Conservation (phyloP, 306 rosid species). For the Cajanus cajan region DNA sequence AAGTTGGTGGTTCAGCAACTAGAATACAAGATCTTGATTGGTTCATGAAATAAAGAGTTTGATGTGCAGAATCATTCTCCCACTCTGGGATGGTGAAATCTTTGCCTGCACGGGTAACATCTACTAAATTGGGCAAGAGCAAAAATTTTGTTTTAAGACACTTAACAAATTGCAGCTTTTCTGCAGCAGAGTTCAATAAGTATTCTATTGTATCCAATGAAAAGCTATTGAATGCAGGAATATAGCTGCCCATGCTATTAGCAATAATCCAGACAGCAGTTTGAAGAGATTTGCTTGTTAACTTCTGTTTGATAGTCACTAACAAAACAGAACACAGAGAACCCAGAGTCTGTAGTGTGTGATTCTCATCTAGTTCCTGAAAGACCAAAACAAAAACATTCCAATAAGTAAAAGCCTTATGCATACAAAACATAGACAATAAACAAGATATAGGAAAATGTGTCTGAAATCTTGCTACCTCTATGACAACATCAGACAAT, state of each 20-base stretch:
- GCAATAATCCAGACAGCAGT: slow-evolving; percentile 78
- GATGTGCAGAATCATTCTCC: slow-evolving; percentile 57
- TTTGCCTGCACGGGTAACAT: slow-evolving; percentile 62
- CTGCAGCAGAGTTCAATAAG: slow-evolving; percentile 64
- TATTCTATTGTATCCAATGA: slow-evolving; percentile 44
- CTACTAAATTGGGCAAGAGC: slow-evolving; percentile 77
- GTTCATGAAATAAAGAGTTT: slow-evolving; percentile 70
- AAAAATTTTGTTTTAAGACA: slow-evolving; percentile 70
- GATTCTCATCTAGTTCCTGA: slow-evolving; percentile 78
- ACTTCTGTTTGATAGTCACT: slow-evolving; percentile 63
- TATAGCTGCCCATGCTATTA: slow-evolving; percentile 63
- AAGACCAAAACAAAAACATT: slow-evolving; percentile 38
- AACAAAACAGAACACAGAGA: slow-evolving; percentile 56
- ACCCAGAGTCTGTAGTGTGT: slow-evolving; percentile 55
- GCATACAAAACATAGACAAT: background rate
- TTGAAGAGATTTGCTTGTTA: slow-evolving; percentile 75
- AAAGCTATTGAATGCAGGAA: slow-evolving; percentile 57
- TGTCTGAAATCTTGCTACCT: slow-evolving; percentile 56
- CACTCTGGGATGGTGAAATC: slow-evolving; percentile 74
- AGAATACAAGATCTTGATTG: slow-evolving; percentile 62
- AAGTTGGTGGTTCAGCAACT: slow-evolving; percentile 86
- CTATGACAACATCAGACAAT: slow-evolving; percentile 79
- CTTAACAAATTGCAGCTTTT: slow-evolving; percentile 82
- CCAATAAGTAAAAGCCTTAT: slow-evolving; percentile 32
- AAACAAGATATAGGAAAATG: slow-evolving; percentile 7